Evolutionary conservation across 805 yeast genomes (phyloP).

Genomic region (Wickerhamiella australiensis): DNA sequence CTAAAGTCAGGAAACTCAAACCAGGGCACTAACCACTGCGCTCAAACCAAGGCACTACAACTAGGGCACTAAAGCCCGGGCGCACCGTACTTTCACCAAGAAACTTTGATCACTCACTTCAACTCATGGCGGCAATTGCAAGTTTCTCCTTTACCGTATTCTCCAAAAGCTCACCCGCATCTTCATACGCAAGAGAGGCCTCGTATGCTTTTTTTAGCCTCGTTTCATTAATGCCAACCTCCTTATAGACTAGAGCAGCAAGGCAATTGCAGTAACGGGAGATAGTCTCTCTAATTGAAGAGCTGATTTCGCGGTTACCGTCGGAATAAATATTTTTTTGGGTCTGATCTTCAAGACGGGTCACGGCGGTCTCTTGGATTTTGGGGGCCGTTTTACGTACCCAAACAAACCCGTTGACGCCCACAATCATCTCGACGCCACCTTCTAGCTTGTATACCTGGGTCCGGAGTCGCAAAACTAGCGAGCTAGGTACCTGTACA

Average conservation of each 20-base stretch:
- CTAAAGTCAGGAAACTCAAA: too few species aligned
- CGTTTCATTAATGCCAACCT: constrained; percentile 74
- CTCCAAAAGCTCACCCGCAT: constrained; percentile 59
- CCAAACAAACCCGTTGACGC: constrained; percentile 95
- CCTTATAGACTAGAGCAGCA: constrained; percentile 68
- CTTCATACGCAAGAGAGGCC: constrained; percentile 66
- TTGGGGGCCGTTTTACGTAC: constrained; percentile 43
- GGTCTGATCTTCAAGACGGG: constrained; percentile 75
- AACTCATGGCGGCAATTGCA: constrained; percentile 51
- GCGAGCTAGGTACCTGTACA: constrained; percentile 65
- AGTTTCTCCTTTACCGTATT: constrained; percentile 60
- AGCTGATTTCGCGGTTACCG: constrained; percentile 59
- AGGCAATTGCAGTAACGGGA: constrained; percentile 78
- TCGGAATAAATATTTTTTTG: constrained; percentile 90
- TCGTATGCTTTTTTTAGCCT: constrained; percentile 76
- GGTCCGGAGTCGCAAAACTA: constrained; percentile 73
- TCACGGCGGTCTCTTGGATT: constrained; percentile 41
- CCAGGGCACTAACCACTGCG: too few species aligned
- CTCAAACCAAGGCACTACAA: too few species aligned
- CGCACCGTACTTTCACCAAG: too few species aligned
- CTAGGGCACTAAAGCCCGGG: too few species aligned
- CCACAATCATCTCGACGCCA: constrained; percentile 73
- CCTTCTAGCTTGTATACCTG: constrained; percentile 89
- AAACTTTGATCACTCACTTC: neutral
- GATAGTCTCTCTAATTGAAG: constrained; percentile 54